Evolutionary conservation across 2,329 filamentous ascomycete species (phyloP).

Genomic region (Cladosporium halotolerans): DNA sequence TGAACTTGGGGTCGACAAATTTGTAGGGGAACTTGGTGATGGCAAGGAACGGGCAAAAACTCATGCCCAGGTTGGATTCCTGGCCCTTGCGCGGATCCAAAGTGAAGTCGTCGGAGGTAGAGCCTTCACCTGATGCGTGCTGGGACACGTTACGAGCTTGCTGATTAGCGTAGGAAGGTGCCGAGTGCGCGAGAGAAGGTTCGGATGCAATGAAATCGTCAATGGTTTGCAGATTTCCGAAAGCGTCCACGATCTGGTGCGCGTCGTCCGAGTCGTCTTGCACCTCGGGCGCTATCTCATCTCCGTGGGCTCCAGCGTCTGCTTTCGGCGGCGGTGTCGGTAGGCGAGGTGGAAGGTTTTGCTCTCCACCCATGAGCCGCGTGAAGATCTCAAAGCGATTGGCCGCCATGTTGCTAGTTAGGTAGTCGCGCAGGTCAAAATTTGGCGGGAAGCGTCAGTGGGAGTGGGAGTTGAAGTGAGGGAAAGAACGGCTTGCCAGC

Average conservation of each 20-base stretch:
- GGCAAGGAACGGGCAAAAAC: constrained; percentile 39
- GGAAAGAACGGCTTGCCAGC: too few species aligned
- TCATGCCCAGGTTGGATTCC: constrained; percentile 26
- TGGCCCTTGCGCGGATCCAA: constrained; percentile 27
- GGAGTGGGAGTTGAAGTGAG: too few species aligned
- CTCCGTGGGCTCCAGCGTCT: not conserved
- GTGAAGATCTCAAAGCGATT: constrained; percentile 7
- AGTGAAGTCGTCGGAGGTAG: constrained; percentile 12
- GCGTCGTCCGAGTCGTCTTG: not conserved
- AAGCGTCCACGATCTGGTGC: not conserved
- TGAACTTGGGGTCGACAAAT: constrained; percentile 47
- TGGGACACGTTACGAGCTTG: not conserved
- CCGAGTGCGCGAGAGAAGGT: not conserved
- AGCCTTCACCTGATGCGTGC: too few species aligned
- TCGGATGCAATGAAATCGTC: not conserved
- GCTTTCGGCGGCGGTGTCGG: not conserved
- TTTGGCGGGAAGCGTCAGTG: too few species aligned
- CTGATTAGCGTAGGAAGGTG: not conserved
- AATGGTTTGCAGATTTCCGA: constrained; percentile 2
- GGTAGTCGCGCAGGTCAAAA: not conserved
- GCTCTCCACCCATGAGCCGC: constrained; percentile 2
- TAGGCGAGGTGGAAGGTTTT: constrained; percentile 22
- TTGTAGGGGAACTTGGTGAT: constrained; percentile 54
- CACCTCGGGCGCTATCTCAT: not conserved
- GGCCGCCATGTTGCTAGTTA: not conserved